Percentiles rank a stretch among this genome's conserved stretches.
phyloP scores from a whole-genome alignment of 2,329 filamentous ascomycete genomes.

The Pseudocercospora vitis region DNA sequence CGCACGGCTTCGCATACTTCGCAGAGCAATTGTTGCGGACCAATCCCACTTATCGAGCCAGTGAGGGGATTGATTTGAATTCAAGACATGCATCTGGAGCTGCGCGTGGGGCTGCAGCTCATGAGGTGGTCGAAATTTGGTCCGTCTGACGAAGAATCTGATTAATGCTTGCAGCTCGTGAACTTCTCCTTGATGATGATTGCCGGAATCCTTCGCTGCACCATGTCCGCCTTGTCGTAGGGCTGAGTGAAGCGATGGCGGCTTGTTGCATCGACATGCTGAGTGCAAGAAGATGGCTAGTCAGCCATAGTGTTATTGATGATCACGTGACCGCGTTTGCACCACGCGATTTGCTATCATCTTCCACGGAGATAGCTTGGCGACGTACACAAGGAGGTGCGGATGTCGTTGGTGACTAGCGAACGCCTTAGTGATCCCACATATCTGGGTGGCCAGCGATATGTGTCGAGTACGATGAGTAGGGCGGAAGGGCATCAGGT shows the following conservation, averaged over 20 bases:
- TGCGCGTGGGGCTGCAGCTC: not conserved
- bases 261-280: no score
- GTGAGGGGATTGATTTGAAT: not conserved
- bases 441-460: no score
- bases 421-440: no score
- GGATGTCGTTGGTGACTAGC: slow-evolving; percentile 2
- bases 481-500: no score
- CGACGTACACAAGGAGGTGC: not conserved
- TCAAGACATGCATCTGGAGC: not conserved
- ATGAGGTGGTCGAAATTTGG: not conserved
- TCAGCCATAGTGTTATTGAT: no score
- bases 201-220: not conserved
- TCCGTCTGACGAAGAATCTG: not conserved
- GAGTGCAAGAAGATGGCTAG: no score
- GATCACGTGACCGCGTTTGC: not conserved
- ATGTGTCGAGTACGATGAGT: no score
- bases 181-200: no score
- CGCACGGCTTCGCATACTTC: no score
- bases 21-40: not conserved
- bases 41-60: no score
- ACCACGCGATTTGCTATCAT: not conserved
- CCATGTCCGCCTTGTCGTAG: not conserved
- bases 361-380: not conserved
- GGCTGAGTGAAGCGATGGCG: no score
- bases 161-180: not conserved